These are phyloP conservation scores for Suhomyces bribrorum DNA, from an alignment of 1,139 yeast species.

Conservation along the genomic window DNA sequence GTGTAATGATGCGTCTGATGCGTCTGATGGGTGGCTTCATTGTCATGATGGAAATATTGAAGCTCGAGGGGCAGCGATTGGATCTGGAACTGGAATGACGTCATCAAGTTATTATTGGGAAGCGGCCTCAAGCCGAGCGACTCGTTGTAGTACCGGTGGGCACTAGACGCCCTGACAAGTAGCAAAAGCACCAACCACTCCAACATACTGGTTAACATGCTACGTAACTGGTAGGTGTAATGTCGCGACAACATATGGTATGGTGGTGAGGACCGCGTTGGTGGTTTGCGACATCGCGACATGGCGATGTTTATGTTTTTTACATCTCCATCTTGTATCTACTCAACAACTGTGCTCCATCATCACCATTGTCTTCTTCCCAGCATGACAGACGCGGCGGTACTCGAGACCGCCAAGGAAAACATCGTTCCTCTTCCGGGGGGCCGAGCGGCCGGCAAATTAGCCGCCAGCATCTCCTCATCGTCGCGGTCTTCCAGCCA, in stretches of 20 bases:
- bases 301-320: slow-evolving; percentile 3
- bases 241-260: too few species aligned
- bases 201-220: slow-evolving; percentile 1
- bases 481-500: slow-evolving; percentile 18
- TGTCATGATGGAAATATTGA: slow-evolving; percentile 30
- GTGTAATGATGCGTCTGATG: slow-evolving; percentile 52
- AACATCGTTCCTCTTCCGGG: slow-evolving; percentile 69
- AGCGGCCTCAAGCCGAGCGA: slow-evolving; percentile 62
- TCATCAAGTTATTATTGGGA: slow-evolving; percentile 64
- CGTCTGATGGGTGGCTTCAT: slow-evolving; percentile 23
- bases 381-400: slow-evolving; percentile 46
- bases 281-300: slow-evolving; percentile 6
- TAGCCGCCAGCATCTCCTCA: slow-evolving; percentile 41
- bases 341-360: not conserved
- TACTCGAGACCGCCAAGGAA: slow-evolving; percentile 74
- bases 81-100: slow-evolving; percentile 68
- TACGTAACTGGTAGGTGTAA: too few species aligned
- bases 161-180: slow-evolving; percentile 6
- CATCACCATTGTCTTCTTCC: too few species aligned
- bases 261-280: not conserved
- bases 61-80: slow-evolving; percentile 47
- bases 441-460: slow-evolving; percentile 69
- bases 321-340: not conserved
- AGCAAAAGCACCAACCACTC: slow-evolving; percentile 5
- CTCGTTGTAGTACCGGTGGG: slow-evolving; percentile 49